Base-by-base conservation (phyloP, 108 stramenopile species). In the Fistulifera pelliculosa region DNA sequence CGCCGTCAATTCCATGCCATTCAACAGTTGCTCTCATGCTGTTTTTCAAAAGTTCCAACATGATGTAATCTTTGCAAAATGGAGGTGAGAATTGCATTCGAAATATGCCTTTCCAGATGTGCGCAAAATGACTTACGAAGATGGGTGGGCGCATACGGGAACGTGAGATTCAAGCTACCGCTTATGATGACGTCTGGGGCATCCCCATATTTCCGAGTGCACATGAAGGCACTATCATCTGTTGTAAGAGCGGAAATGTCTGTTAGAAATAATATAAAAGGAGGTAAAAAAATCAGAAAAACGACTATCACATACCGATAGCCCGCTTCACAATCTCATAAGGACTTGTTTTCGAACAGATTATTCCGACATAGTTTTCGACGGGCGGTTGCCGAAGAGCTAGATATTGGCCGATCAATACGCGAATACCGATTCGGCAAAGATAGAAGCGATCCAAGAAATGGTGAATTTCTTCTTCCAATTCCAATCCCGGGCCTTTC, bases 391-490 rank as follows among this genome's bases (percentile, higher is more conserved):
- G 74, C 19, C 92, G 72, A 60, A 94, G 66, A 18, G 81, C 82
- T 56, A 97, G 54, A 68, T 94, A 94, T 64, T 97, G 96, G 7
- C 97, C 97, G 59, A 98, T 98, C 68, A 99, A 74, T 7, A 98
- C 96, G 17, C 99, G 94, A 52, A 99, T 98, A 39, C 96, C 99
- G 56, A 99, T 99, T 18, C 99, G 76, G 41, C 79, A 79, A 60
- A 96, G 74, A 69, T 98, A 99, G 60, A 99, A 99, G 22, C 89
- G 61, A 75, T 99, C 99, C 54, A 99, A 72, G 69, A 97, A 97
- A 41, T 73, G 75, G 72, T 98, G 95, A 15, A 89, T 79, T 26
- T 68, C 73, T 31, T 90, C 77, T 83, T 87, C 77, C 31, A 81
- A 68, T 60, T 64, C 66, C 44, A 62, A 63, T 14, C 41, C 49